phyloP scores from a whole-genome alignment of 208 protist genomes.

The Naegleria lovaniensis region DNA sequence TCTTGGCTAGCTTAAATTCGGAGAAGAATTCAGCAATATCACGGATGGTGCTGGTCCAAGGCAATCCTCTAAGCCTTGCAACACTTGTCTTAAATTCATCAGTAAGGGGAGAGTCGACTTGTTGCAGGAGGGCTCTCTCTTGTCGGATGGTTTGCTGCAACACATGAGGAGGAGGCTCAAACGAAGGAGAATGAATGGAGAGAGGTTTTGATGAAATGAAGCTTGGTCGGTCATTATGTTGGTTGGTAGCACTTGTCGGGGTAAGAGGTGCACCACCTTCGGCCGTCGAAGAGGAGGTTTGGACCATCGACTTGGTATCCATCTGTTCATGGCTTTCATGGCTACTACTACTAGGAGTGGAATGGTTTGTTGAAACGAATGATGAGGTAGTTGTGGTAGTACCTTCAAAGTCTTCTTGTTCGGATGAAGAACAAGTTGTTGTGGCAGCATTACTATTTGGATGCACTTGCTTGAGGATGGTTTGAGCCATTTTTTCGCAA shows the following conservation, averaged over 20 bases:
- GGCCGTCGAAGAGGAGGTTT: too few species aligned
- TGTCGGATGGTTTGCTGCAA: neutral
- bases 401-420: too few species aligned
- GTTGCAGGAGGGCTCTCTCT: neutral
- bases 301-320: too few species aligned
- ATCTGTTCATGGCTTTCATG: neutral
- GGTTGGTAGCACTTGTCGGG: neutral
- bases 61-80: slow-evolving; percentile 11
- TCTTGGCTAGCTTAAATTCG: neutral
- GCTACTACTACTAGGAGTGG: neutral
- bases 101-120: neutral
- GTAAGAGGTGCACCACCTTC: neutral
- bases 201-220: neutral
- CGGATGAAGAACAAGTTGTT: too few species aligned
- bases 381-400: neutral
- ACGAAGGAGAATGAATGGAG: neutral
- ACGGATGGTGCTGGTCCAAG: neutral
- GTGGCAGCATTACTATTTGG: too few species aligned
- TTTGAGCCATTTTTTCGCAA: neutral
- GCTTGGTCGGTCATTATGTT: too few species aligned
- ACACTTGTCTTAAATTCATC: slow-evolving; percentile 5
- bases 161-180: neutral
- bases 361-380: neutral
- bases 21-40: slow-evolving; percentile 25
- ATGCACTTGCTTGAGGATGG: neutral